Evolutionary conservation across 495 filamentous ascomycete species (phyloP).

Genomic region (Hypomontagnella monticulosa): DNA sequence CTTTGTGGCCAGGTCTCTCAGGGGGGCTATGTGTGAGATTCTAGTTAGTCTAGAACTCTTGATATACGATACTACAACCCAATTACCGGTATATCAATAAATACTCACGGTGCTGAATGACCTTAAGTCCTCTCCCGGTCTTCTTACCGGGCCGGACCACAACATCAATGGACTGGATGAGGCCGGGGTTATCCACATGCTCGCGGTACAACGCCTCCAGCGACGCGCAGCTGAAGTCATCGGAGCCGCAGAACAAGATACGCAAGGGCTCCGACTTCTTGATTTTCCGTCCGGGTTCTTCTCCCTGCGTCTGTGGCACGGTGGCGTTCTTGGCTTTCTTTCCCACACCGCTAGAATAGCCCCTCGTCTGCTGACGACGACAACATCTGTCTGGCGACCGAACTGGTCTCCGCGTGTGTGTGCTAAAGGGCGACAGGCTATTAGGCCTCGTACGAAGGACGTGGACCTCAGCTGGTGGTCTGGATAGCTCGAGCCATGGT

Average conservation of each 20-base stretch:
- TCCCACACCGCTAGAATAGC: background rate
- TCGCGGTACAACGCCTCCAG: slow-evolving; percentile 75
- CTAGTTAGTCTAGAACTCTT: slow-evolving; percentile 15
- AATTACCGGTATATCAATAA: background rate
- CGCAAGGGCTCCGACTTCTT: slow-evolving; percentile 67
- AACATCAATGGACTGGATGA: slow-evolving; percentile 86
- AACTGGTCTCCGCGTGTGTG: background rate
- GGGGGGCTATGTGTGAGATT: slow-evolving; percentile 66
- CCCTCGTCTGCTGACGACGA: slow-evolving; percentile 4
- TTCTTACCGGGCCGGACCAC: slow-evolving; percentile 81
- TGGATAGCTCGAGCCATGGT: background rate
- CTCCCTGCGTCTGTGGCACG: background rate
- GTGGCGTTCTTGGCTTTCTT: background rate
- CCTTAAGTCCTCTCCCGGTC: slow-evolving; percentile 76
- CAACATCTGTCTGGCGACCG: background rate
- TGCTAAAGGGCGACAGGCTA: background rate
- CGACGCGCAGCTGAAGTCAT: slow-evolving; percentile 86
- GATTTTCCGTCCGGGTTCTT: background rate
- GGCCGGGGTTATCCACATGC: slow-evolving; percentile 58
- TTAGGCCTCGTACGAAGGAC: background rate
- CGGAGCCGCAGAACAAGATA: slow-evolving; percentile 97
- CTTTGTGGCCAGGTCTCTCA: slow-evolving; percentile 70
- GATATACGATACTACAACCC: slow-evolving; percentile 7
- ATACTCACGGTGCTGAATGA: slow-evolving; percentile 70
- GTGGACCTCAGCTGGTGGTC: background rate